Base-by-base conservation (phyloP, 192 early-diverging fungal species). In the Entomortierella lignicola region DNA sequence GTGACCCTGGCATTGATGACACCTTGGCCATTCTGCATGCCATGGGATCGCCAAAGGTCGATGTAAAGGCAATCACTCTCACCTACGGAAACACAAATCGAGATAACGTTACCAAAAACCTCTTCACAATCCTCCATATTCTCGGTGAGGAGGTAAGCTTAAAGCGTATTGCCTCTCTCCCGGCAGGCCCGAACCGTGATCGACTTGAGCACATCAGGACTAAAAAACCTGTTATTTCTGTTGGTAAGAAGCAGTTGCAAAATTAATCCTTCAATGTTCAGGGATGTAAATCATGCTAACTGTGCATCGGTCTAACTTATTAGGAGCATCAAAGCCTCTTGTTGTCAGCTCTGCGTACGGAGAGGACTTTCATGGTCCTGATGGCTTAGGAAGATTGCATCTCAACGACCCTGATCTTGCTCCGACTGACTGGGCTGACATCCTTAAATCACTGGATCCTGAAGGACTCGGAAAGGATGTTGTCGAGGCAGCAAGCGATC, bases 351-450 rank as follows among this genome's bases (percentile, higher is more conserved):
- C 62, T 25, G 52, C 60, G 0, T 77, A 68, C 29, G 85, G 81
- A 3, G 80, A 80, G 20, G 73, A 87, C 37, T 87, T 84, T 37
- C 85, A 87, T 71, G 85, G 85, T 8, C 55, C 80, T 15, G 85
- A 87, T 53, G 85, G 85, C 4, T 43, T 87, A 4, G 85, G 83
- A 8, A 42, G 61, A 25, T 54, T 87, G 34, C 77, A 87, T 51
- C 0, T 81, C 25, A 72, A 69, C 15, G 79, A 72, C 30, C 71
- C 71, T 10, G 60, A 63, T 52, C 63, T 81, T 20, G 69, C 79
- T 13, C 79, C 69, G 13, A 29, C 52, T 29, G 71, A 82, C 47
- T 82, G 82, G 65, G 63, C 52, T 10, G 65, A 67, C 26, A 64
- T 72, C 25, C 58, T 84, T 18, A 61, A 62, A 4, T 10, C 52